These are phyloP conservation scores for Meripilus lineatus DNA, from an alignment of 1,284 basidiomycete genomes.

Conservation along the genomic window DNA sequence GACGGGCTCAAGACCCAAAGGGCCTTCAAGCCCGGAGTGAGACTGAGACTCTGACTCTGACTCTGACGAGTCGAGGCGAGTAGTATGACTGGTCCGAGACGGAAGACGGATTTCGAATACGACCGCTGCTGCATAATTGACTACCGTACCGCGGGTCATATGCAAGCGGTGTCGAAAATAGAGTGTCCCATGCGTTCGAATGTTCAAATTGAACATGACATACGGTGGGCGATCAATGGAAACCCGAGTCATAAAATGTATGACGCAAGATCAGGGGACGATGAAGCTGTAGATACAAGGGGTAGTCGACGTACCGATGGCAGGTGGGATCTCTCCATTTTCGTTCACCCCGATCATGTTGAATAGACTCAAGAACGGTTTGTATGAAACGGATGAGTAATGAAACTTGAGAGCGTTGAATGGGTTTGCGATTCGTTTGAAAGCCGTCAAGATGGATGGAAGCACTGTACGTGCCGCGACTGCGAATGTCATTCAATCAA, in stretches of 20 bases:
- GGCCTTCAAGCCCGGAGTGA: no score
- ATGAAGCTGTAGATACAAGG: background rate
- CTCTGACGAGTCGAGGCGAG: no score
- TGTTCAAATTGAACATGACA: no score
- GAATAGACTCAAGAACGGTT: conserved; percentile 51
- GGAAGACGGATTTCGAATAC: conserved; percentile 36
- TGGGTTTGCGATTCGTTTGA: conserved; percentile 39
- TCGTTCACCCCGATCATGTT: conserved; percentile 39
- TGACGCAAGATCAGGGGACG: background rate
- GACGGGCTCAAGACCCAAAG: conserved; percentile 29
- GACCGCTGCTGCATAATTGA: conserved; percentile 42
- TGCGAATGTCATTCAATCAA: conserved; percentile 10
- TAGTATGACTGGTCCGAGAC: no score
- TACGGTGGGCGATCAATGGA: no score
- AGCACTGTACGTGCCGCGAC: conserved; percentile 44
- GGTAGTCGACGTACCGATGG: conserved; percentile 26
- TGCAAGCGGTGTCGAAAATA: no score
- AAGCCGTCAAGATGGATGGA: conserved; percentile 36
- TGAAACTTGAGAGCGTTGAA: conserved; percentile 39
- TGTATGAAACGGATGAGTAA: conserved; percentile 44
- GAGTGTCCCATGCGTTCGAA: no score
- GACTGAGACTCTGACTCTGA: no score
- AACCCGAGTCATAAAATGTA: no score
- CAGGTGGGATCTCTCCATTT: conserved; percentile 25
- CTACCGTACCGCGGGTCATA: no score